Base-by-base conservation (phyloP, 1,284 basidiomycete genomes). In the Marasmius tenuissimus region DNA sequence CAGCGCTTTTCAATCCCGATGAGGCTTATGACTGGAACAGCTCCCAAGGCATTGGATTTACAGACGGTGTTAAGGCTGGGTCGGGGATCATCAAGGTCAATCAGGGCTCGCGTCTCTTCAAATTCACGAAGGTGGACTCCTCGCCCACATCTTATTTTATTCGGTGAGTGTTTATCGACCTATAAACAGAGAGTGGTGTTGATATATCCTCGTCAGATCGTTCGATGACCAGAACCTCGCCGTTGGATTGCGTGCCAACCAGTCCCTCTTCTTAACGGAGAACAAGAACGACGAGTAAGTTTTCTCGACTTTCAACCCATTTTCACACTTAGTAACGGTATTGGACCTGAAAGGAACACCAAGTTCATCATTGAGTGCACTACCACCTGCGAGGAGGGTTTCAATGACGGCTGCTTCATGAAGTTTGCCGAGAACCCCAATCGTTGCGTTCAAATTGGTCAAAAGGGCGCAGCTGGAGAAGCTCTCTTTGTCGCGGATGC, bases 351-450 rank as follows among this genome's bases (percentile, higher is more conserved):
- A 52, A 6, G 27, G 33, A 33, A 53, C 49, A 40, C 38, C 27
- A 27, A 42, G 33, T 60, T 60, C 38, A 12, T 60, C 9, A 54
- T 60, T 27, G 58, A 60, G 42, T 60, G 58, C 42, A 39, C 34
- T 39, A 16, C 10, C 34, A 27, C 27, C 4, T 60, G 58, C 45
- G 58, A 50, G 10, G 22, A 27, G n/a, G 35, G 38, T 10, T 35
- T 60, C 3, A 49, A 60, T n/a, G 58, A 60, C 51, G 52, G 52
- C 22, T 60, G 58, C 51, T 60, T 54, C 37, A 60, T 60, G 58
- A 50, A 50, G 35, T 50, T 60, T 7, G 33, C 37, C n/a, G 58
- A 60, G 11, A 10, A 42, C 16, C 58, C 58, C 14, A 50, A 60
- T 18, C 35, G 33, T 3, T 60, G 58, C 50, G 37, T 60, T 20